These are phyloP conservation scores for Tulasnella sp. DNA, from an alignment of 768 basidiomycete genomes.

Conservation along the genomic window DNA sequence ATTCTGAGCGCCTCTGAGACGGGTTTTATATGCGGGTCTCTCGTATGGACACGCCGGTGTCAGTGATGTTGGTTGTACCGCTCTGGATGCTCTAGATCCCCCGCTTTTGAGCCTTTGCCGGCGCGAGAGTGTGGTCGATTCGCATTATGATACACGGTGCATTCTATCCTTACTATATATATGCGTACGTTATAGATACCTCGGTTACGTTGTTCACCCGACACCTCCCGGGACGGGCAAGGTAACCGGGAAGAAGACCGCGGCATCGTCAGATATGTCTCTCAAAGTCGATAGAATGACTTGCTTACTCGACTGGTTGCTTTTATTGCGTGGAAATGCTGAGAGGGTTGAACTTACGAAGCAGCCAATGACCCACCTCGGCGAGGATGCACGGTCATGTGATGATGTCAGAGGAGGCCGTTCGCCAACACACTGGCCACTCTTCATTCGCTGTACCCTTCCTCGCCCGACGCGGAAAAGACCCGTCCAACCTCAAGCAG, in stretches of 20 bases:
- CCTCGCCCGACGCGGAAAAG: background rate
- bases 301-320: background rate
- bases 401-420: constrained; percentile 1
- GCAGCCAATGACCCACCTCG: background rate
- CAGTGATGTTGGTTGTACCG: background rate
- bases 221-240: too few species aligned
- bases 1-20: background rate
- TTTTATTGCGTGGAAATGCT: background rate
- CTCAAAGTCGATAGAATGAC: background rate
- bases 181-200: too few species aligned
- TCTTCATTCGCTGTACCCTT: background rate
- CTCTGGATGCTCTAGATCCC: too few species aligned
- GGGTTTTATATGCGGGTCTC: background rate
- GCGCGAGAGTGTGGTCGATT: too few species aligned
- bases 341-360: background rate
- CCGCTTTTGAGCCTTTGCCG: too few species aligned
- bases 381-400: background rate
- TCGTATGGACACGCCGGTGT: background rate
- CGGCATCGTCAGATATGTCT: background rate
- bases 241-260: background rate
- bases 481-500: background rate
- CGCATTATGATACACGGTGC: too few species aligned
- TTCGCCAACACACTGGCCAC: background rate
- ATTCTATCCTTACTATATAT: too few species aligned
- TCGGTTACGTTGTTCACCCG: too few species aligned